Conservation (phyloP, 2,329 filamentous ascomycete species). For the Colletotrichum plurivorum region DNA sequence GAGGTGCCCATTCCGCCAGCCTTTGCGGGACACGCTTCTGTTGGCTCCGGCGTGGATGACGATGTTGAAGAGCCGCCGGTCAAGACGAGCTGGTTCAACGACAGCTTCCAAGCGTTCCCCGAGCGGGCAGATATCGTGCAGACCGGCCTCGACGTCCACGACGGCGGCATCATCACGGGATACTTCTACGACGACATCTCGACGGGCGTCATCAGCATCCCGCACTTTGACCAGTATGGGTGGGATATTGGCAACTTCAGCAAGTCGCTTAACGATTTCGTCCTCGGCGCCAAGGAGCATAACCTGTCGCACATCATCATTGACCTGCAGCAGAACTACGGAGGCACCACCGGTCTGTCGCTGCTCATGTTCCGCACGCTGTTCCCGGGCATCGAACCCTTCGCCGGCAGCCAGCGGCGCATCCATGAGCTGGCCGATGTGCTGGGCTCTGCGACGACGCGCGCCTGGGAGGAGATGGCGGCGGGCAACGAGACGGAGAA, state of each 20-base stretch:
- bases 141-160: not conserved
- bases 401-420: conserved; percentile 20
- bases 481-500: not conserved
- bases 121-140: conserved; percentile 9
- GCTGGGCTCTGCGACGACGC: conserved; percentile 20
- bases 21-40: not conserved
- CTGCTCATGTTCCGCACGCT: conserved; percentile 20
- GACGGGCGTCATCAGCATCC: conserved; percentile 27
- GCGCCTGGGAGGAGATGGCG: not conserved
- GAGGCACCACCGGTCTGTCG: conserved; percentile 15
- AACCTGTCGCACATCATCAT: conserved; percentile 11
- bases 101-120: conserved; percentile 18
- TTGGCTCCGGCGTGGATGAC: not conserved
- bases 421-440: conserved; percentile 24
- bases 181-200: conserved; percentile 33
- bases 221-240: conserved; percentile 27
- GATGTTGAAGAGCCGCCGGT: not conserved
- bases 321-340: conserved; percentile 30
- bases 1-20: conserved; percentile 8
- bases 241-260: conserved; percentile 27
- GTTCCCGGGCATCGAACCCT: conserved; percentile 23
- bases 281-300: not conserved
- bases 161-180: conserved; percentile 24
- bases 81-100: not conserved
- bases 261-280: not conserved